Evolutionary conservation across 805 yeast genomes (phyloP).

Genomic region (Candida krabiensis): DNA sequence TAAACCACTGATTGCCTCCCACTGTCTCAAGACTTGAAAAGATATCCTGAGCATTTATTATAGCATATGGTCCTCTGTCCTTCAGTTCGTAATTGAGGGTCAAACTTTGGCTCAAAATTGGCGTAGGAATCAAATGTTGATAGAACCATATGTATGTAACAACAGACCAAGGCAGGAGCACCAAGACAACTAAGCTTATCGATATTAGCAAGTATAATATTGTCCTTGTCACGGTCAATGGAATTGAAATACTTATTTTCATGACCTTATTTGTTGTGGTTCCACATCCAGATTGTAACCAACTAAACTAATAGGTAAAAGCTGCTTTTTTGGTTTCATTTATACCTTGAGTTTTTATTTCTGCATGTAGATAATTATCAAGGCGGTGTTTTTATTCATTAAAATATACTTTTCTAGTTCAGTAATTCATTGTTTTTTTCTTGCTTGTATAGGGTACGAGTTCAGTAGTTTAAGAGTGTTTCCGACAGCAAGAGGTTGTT

Average conservation of each 20-base stretch:
- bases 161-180: conserved; percentile 34
- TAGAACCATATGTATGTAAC: conserved; percentile 32
- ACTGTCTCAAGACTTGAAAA: conserved; percentile 11
- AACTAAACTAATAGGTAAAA: too few relatives aligned
- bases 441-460: neutral
- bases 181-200: conserved; percentile 17
- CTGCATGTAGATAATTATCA: too few relatives aligned
- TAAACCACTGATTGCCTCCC: conserved; percentile 6
- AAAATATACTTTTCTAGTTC: too few relatives aligned
- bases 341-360: too few relatives aligned
- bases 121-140: conserved; percentile 29
- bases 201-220: conserved; percentile 16
- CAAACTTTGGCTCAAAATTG: conserved; percentile 14
- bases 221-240: conserved; percentile 23
- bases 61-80: conserved; percentile 23
- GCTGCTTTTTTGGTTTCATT: too few relatives aligned
- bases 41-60: conserved; percentile 21
- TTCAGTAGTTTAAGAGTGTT: too few relatives aligned
- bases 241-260: conserved; percentile 24
- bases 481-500: too few relatives aligned
- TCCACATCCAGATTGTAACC: too few relatives aligned
- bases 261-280: too few relatives aligned
- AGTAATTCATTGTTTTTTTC: conserved; percentile 2
- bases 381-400: too few relatives aligned
- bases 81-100: conserved; percentile 23